A percentile compares a stretch with the other conserved stretches of the same genome.
phyloP scores from a whole-genome alignment of 495 filamentous ascomycete species.

The Beverwykella pulmonaria region DNA sequence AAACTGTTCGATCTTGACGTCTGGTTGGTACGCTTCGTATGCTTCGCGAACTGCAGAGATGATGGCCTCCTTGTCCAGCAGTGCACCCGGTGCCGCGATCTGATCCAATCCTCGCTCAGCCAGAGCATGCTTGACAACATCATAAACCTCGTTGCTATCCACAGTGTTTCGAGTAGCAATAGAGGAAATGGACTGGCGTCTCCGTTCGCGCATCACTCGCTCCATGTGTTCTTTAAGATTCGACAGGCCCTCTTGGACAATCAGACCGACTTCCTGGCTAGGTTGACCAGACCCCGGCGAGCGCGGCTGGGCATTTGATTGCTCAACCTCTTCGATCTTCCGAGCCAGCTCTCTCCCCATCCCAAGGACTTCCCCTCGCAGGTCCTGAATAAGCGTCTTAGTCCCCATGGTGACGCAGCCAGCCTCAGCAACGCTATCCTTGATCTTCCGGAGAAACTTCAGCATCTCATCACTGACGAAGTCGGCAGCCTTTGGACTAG shows the following conservation, averaged over 20 bases:
- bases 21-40: constrained; percentile 88
- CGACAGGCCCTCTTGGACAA: constrained; percentile 76
- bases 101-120: constrained; percentile 56
- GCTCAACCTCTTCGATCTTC: constrained; percentile 71
- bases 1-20: constrained; percentile 86
- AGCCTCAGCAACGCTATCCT: constrained; percentile 80
- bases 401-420: constrained; percentile 87
- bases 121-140: constrained; percentile 75
- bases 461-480: constrained; percentile 67
- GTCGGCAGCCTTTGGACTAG: constrained; percentile 46
- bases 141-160: constrained; percentile 79
- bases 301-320: constrained; percentile 48
- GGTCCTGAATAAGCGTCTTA: constrained; percentile 82
- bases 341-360: constrained; percentile 88
- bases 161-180: constrained; percentile 56
- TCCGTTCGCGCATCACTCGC: constrained; percentile 70
- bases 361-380: constrained; percentile 88
- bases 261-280: constrained; percentile 70
- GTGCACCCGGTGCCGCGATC: neutral
- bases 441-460: constrained; percentile 76
- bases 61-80: constrained; percentile 70
- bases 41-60: constrained; percentile 82
- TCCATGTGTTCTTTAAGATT: constrained; percentile 83
- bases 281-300: constrained; percentile 55
- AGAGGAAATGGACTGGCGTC: constrained; percentile 63